Percentiles rank a stretch among this genome's conserved stretches.
phyloP scores from a whole-genome alignment of 495 filamentous ascomycete species.

The Podospora fimiseda region DNA sequence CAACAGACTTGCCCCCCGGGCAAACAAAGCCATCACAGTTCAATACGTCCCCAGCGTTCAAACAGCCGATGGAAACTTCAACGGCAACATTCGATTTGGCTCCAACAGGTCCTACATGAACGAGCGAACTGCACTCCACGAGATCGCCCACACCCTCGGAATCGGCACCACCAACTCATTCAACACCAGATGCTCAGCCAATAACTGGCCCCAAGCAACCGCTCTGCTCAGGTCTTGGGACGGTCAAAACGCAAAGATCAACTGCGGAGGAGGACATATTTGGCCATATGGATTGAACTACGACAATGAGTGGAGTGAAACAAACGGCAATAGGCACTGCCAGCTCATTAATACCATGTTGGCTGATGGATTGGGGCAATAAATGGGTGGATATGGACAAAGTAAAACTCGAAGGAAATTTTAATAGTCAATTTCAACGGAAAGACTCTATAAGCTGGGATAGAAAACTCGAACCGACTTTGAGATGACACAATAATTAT shows the following conservation, averaged over 20 bases:
- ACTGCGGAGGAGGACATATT: constrained; percentile 37
- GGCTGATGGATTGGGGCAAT: constrained; percentile 18
- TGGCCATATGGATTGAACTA: constrained; percentile 43
- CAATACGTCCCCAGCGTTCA: constrained; percentile 34
- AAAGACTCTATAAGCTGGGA: no score
- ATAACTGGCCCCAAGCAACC: constrained; percentile 35
- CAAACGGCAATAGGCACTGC: constrained; percentile 34
- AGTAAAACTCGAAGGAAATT: no score
- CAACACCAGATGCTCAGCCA: constrained; percentile 27
- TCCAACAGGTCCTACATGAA: constrained; percentile 39
- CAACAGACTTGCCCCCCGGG: constrained; percentile 22
- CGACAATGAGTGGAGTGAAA: constrained; percentile 36
- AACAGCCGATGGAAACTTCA: constrained; percentile 39
- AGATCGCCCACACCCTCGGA: constrained; percentile 39
- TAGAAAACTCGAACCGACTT: no score
- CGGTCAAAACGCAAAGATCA: constrained; percentile 33
- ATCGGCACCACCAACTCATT: constrained; percentile 36
- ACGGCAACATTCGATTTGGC: constrained; percentile 41
- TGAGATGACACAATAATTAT: no score
- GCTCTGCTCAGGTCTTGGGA: constrained; percentile 33
- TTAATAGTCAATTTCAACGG: no score
- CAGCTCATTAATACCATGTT: constrained; percentile 36
- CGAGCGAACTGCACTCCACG: constrained; percentile 41
- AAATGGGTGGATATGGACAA: no score
- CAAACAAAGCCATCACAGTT: constrained; percentile 30